Evolutionary conservation across 805 yeast species (phyloP), one percentile per base, ranked within the genome.

Genomic region (Candida railenensis): DNA sequence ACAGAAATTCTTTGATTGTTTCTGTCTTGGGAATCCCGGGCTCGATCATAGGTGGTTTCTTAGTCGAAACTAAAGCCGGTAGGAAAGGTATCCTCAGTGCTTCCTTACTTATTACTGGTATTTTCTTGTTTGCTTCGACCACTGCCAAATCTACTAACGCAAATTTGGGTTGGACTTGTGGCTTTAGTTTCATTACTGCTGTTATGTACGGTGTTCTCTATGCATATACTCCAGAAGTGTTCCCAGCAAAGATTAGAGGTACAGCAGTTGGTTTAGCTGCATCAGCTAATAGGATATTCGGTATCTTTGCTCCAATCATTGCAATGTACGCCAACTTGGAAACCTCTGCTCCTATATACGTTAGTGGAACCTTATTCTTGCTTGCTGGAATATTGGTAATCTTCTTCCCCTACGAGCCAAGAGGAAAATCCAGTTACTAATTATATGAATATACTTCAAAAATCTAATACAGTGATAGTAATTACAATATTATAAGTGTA

Each of bases 181-280:
- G 57, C 25, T 70, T 70, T 54, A 63, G 63, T 39, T 66, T 69
- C 47, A 75, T 76, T 32, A 78, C 84, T 16, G 80, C 77, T 59
- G 67, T 80, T 40, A 67, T 70, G 71, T 82, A 79, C 57, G 85
- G 82, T 3, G 76, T 78, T 19, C 62, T 83, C 18, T 83, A 81
- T 55, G 87, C 87, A 3, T 82, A 80, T 56, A 81, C 87, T 2
- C 88, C 87, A 0, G 86, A 83, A 56, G 77, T 80, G 20, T 73
- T 83, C 60, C 83, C 83, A 34, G 56, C 73, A 1, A 63, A 59
- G 43, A 61, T 67, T 34, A 54, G 74, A 49, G 82, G 83, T 14
- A 82, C 87, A 1, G 87, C 84, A 40, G 76, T 77, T 37, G 84
- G 85, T 3, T 53, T 82, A 15, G 78, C 83, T 7, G 71, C 85